phyloP scores from a whole-genome alignment of 2,329 filamentous ascomycete species.

The Epichloe gansuensis region DNA sequence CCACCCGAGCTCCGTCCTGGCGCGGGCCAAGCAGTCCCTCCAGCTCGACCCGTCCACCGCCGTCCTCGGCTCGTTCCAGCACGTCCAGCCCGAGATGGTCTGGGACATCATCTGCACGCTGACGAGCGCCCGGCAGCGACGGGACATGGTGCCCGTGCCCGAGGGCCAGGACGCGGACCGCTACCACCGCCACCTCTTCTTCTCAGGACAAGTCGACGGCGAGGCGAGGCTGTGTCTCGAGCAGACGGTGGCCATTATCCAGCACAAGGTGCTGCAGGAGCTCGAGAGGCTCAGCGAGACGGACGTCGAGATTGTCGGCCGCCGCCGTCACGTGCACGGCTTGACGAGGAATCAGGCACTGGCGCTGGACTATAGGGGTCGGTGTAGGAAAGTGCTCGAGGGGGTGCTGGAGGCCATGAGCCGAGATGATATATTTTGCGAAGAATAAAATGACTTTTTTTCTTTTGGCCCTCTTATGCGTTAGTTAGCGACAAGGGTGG shows the following conservation, averaged over 20 bases:
- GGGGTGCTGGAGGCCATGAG: constrained; percentile 29
- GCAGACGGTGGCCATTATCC: constrained; percentile 27
- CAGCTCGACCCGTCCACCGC: constrained; percentile 13
- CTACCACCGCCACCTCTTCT: constrained; percentile 15
- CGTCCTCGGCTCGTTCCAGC: constrained; percentile 29
- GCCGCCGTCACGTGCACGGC: constrained; percentile 23
- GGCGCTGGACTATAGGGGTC: constrained; percentile 34
- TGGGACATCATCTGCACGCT: constrained; percentile 33
- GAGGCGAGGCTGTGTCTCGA: constrained; percentile 18
- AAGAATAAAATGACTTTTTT: neutral
- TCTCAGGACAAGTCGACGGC: constrained; percentile 18
- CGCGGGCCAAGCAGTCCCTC: constrained; percentile 25
- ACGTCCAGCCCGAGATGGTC: constrained; percentile 40
- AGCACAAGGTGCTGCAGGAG: constrained; percentile 29
- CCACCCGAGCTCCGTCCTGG: constrained; percentile 35
- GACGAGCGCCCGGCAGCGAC: constrained; percentile 19
- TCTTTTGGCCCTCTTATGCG: too few relatives aligned
- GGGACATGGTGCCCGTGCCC: constrained; percentile 15
- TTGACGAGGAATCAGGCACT: constrained; percentile 33
- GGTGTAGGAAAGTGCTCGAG: constrained; percentile 35
- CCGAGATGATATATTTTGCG: constrained; percentile 15
- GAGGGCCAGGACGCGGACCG: constrained; percentile 12
- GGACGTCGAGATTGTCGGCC: constrained; percentile 30
- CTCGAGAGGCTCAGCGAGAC: constrained; percentile 34
- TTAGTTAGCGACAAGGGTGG: too few relatives aligned